phyloP scores from a whole-genome alignment of 2,329 filamentous ascomycete genomes.

The Curvularia hawaiiensis region DNA sequence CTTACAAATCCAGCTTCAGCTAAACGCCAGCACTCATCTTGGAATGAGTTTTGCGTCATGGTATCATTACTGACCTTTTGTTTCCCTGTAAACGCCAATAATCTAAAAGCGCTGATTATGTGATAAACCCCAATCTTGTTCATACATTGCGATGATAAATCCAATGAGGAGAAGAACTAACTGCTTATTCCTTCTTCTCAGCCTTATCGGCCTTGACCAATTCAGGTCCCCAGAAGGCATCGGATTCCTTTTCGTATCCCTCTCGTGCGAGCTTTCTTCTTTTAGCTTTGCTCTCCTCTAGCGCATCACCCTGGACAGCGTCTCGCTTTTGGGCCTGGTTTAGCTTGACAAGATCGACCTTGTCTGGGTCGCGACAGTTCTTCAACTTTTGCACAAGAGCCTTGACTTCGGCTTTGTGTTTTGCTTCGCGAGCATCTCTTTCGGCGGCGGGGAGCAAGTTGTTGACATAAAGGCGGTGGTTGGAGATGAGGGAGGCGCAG shows the following conservation, averaged over 20 bases:
- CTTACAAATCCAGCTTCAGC: neutral
- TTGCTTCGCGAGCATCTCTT: constrained; percentile 41
- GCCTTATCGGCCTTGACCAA: constrained; percentile 24
- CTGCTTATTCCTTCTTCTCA: constrained; percentile 5
- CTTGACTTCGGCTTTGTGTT: constrained; percentile 57
- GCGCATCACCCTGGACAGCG: constrained; percentile 38
- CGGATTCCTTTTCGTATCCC: constrained; percentile 50
- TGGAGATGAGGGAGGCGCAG: constrained; percentile 49
- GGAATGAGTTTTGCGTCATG: neutral
- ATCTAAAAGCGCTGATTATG: neutral
- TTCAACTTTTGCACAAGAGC: constrained; percentile 69
- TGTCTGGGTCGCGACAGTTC: constrained; percentile 74
- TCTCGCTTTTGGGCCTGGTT: constrained; percentile 64
- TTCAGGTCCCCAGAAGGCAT: constrained; percentile 54
- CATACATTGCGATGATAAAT: neutral
- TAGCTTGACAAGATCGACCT: constrained; percentile 72
- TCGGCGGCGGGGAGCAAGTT: constrained; percentile 29
- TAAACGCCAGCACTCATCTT: neutral
- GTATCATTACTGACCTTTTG: neutral
- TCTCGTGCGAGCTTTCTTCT: constrained; percentile 53
- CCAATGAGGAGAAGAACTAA: too few species aligned
- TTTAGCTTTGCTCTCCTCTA: constrained; percentile 52
- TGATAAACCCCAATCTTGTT: neutral
- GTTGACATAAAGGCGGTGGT: constrained; percentile 31
- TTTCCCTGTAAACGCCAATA: neutral